phyloP scores from a whole-genome alignment of 352 stramenopile genomes.

The Hyaloperonospora brassicae region DNA sequence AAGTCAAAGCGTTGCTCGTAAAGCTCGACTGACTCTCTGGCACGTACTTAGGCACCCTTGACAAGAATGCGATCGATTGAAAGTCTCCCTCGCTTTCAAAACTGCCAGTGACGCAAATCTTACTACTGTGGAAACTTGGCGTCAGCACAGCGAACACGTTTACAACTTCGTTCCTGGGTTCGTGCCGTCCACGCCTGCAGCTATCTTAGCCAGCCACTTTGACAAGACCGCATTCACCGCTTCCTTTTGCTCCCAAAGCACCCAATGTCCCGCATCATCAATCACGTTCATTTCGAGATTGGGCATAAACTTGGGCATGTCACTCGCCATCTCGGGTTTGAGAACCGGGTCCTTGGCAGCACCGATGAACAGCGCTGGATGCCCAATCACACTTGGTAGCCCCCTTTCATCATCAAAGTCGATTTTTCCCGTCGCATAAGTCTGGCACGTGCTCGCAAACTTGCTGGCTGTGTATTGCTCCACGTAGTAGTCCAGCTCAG shows the following conservation, averaged over 20 bases:
- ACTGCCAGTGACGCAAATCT: no score
- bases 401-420: constrained; percentile 36
- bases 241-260: constrained; percentile 37
- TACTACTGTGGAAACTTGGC: no score
- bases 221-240: constrained; percentile 36
- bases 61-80: no score
- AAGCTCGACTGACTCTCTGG: no score
- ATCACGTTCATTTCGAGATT: constrained; percentile 29
- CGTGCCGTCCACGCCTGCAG: background rate
- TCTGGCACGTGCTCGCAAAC: constrained; percentile 31
- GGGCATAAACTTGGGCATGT: constrained; percentile 36
- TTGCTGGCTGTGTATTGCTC: constrained; percentile 30
- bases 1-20: no score
- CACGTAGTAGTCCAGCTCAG: constrained; percentile 45
- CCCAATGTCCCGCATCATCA: constrained; percentile 37
- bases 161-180: no score
- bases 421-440: constrained; percentile 33
- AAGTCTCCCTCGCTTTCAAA: no score
- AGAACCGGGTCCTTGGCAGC: constrained; percentile 38
- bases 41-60: no score
- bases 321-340: constrained; percentile 31
- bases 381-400: constrained; percentile 26
- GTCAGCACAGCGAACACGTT: no score
- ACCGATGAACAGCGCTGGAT: constrained; percentile 38
- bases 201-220: constrained; percentile 23